These are phyloP conservation scores for Eucalyptus melliodora DNA, from an alignment of 345 rosid genomes.

Conservation along the genomic window DNA sequence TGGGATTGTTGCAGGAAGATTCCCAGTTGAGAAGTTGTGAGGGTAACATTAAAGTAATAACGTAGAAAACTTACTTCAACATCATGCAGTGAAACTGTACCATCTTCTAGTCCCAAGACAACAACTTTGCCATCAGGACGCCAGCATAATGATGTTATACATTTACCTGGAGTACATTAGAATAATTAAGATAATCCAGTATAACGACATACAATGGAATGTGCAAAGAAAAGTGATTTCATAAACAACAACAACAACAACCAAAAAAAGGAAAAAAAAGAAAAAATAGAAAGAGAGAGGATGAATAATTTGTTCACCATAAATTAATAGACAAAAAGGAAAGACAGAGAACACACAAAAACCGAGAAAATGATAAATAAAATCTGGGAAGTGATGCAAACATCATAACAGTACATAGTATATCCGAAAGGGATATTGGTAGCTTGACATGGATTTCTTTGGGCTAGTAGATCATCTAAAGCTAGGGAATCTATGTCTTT, in stretches of 20 bases:
- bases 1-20: not conserved
- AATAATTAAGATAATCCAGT: not conserved
- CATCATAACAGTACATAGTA: not conserved
- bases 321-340: not conserved
- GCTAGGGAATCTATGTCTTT: no score
- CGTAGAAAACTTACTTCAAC: not conserved
- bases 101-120: not conserved
- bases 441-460: no score
- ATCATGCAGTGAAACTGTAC: not conserved
- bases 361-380: not conserved
- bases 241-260: not conserved
- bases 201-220: not conserved
- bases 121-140: not conserved
- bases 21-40: not conserved
- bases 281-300: not conserved
- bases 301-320: not conserved
- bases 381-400: not conserved
- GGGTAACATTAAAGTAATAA: not conserved
- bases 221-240: not conserved
- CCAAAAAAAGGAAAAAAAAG: no score
- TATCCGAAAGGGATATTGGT: not conserved
- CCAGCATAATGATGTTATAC: not conserved
- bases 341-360: not conserved
- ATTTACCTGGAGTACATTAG: not conserved
- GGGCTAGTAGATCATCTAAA: no score